Evolutionary conservation across 208 protist species (phyloP).

Genomic region (Leishmania lainsoni): DNA sequence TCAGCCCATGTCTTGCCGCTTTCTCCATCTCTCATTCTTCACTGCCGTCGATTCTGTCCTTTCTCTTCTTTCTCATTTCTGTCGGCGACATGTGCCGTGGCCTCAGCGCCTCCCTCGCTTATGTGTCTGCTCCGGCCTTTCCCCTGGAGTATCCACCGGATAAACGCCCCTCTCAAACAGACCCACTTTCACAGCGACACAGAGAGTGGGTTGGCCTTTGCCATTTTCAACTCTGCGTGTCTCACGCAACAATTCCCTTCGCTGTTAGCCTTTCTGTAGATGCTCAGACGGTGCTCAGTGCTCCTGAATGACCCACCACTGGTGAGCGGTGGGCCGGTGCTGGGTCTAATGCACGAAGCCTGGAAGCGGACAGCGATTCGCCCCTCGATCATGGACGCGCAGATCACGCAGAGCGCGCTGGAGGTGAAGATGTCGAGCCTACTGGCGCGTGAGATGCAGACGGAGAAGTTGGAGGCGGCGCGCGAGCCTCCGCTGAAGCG

Average conservation of each 20-base stretch:
- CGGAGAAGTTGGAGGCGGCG: conserved; percentile 6
- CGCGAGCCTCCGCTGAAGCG: conserved; percentile 56
- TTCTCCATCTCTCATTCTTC: neutral
- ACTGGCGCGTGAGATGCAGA: conserved; percentile 33
- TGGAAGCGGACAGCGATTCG: conserved; percentile 33
- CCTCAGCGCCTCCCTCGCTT: neutral
- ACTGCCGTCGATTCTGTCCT: neutral
- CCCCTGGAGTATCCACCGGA: neutral
- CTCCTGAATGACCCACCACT: conserved; percentile 15
- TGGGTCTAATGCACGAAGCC: neutral
- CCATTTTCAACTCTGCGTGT: neutral
- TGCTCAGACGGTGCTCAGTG: conserved; percentile 8
- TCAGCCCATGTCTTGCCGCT: neutral
- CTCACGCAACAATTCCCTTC: neutral
- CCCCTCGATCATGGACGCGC: conserved; percentile 38
- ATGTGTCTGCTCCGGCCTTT: neutral
- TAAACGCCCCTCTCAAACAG: neutral
- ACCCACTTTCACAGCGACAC: neutral
- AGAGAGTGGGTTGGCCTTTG: neutral
- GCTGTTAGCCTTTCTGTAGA: neutral
- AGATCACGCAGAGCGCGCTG: conserved; percentile 43
- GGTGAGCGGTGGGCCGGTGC: conserved; percentile 13
- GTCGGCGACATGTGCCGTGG: neutral
- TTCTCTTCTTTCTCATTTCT: neutral
- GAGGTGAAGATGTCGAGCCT: conserved; percentile 43